Conservation (phyloP, 164 flowering plant genomes). For the Sedum album region DNA sequence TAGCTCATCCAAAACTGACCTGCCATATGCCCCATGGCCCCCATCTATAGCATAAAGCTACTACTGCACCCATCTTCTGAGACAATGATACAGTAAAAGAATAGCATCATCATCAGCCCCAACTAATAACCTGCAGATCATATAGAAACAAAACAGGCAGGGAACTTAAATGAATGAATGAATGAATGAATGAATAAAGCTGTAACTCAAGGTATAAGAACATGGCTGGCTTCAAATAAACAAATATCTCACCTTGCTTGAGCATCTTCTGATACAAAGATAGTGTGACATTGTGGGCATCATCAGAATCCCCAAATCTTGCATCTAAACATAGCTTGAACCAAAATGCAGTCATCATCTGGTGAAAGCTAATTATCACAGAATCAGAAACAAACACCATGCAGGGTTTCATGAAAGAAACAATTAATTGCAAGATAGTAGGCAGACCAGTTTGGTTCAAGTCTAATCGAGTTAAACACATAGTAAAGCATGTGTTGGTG, state of each 20-base stretch:
- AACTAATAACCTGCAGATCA: neutral
- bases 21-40: conserved; percentile 12
- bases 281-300: neutral
- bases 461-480: no score
- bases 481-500: no score
- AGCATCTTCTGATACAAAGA: neutral
- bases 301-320: neutral
- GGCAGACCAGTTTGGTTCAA: no score
- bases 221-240: neutral
- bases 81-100: conserved; percentile 4
- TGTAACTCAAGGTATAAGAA: no score
- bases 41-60: conserved; percentile 19
- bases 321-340: neutral
- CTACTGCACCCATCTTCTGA: conserved; percentile 15
- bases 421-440: no score
- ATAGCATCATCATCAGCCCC: neutral
- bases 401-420: neutral
- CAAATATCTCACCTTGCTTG: neutral
- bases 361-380: neutral
- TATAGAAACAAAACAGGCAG: conserved; percentile 1
- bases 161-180: neutral
- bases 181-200: neutral
- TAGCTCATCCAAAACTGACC: conserved; percentile 10
- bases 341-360: neutral
- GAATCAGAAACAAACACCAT: conserved; percentile 1